A percentile compares a stretch with the other conserved stretches of the same genome.
These are phyloP conservation scores for Pseudozyma thailandica DNA, from an alignment of 1,284 basidiomycete genomes.

Conservation along the genomic window DNA sequence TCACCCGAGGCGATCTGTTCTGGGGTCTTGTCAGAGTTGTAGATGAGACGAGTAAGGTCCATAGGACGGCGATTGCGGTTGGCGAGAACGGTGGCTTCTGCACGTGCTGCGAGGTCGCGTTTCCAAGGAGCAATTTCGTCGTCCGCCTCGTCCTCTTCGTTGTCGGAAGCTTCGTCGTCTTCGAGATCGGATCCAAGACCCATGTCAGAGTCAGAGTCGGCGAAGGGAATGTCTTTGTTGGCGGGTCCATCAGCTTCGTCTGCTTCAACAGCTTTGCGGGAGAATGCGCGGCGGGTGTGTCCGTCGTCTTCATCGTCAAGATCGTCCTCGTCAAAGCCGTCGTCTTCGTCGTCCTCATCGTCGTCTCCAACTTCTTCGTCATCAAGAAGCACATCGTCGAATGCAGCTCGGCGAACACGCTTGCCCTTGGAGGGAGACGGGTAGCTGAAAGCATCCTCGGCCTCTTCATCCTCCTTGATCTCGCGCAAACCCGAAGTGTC, in stretches of 20 bases:
- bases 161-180: conserved; percentile 62
- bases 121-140: conserved; percentile 78
- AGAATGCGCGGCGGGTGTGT: conserved; percentile 22
- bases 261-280: conserved; percentile 22
- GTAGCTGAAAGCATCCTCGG: conserved; percentile 11
- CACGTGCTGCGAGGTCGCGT: conserved; percentile 75
- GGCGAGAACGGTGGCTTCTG: conserved; percentile 71
- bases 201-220: conserved; percentile 67
- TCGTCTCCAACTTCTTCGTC: conserved; percentile 67
- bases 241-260: conserved; percentile 36
- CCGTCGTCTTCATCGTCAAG: conserved; percentile 38
- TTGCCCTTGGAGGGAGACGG: conserved; percentile 21
- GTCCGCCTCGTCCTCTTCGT: conserved; percentile 47
- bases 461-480: neutral
- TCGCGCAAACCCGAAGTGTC: conserved; percentile 69
- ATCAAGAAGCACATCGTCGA: conserved; percentile 60
- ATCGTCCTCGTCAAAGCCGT: conserved; percentile 51
- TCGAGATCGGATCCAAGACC: conserved; percentile 43
- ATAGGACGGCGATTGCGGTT: conserved; percentile 67
- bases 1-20: conserved; percentile 76
- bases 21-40: conserved; percentile 77
- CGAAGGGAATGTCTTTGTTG: conserved; percentile 61
- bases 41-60: conserved; percentile 89
- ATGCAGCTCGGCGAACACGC: conserved; percentile 57
- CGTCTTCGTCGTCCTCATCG: conserved; percentile 56